Evolutionary conservation across 2,329 filamentous ascomycete species (phyloP), one percentile per base, ranked within the genome.

Genomic region (Diplocarpon rosae): DNA sequence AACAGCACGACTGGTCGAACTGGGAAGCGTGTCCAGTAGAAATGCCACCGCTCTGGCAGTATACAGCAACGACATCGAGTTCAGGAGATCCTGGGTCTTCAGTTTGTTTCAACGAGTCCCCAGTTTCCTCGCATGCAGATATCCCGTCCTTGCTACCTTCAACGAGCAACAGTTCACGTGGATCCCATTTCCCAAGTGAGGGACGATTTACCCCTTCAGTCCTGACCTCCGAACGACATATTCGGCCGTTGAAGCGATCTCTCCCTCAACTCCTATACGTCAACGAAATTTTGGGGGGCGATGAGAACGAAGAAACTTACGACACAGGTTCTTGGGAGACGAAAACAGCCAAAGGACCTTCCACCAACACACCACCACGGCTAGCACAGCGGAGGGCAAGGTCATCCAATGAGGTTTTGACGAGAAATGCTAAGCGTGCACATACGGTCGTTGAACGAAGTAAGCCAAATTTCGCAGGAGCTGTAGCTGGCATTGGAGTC

Each of bases 381-480:
- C 28, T 33, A 32, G 10, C 27, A 27, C 41, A 43, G 27, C 33
- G 41, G 7, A 43, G 41, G 31, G 41, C 13, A 28, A 38, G 42
- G 17, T 42, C 44, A 11, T 24, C 44, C 6, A 47, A 34, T 9
- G 47, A 55, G 27, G 27, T 29, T 9, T 39, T 44, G 29, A 24
- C 48, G 2, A 45, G 39, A 33, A 47, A 45, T 39, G 52, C 52
- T 2, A 56, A 53, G 33, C 28, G 47, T 12, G 48, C 53, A 28
- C 53, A 56, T 40, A 56, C 52, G 10, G 46, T 54, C 6, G 50
- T 56, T 15, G 52, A 56, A 33, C 38, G 51, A 30, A 56, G 39
- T 43, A 28, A 41, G 45, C 24, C 30, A 27, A 37, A 8, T 35
- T 4, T 29, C n/a, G 31, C 8, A 30, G 7, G 7, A 2, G n/a